phyloP scores from a whole-genome alignment of 495 filamentous ascomycete genomes.

The Barbatosphaeria neglecta region DNA sequence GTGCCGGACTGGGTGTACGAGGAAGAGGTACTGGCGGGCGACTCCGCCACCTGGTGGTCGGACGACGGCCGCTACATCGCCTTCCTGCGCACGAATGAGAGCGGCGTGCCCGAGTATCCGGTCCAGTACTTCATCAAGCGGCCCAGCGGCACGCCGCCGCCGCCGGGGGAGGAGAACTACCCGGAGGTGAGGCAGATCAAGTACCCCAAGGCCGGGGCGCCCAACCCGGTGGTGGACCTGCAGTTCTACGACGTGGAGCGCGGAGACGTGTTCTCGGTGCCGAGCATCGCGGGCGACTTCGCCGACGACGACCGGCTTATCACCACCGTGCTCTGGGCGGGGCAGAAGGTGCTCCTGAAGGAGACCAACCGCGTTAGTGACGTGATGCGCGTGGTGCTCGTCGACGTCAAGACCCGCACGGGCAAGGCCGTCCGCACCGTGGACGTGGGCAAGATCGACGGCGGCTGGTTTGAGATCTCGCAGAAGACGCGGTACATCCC shows the following conservation, averaged over 20 bases:
- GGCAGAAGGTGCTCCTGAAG: constrained; percentile 68
- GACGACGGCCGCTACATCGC: constrained; percentile 77
- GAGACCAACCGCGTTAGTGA: constrained; percentile 95
- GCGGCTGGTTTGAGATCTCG: constrained; percentile 94
- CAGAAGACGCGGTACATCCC: constrained; percentile 80
- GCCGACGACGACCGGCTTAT: constrained; percentile 74
- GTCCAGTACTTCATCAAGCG: constrained; percentile 86
- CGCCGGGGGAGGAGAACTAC: constrained; percentile 71
- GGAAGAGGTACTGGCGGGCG: constrained; percentile 77
- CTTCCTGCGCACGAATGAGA: constrained; percentile 88
- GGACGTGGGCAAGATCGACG: constrained; percentile 72
- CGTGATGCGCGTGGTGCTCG: constrained; percentile 68
- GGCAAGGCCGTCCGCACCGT: constrained; percentile 68
- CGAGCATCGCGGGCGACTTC: constrained; percentile 69
- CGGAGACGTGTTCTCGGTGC: constrained; percentile 66
- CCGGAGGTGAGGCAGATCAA: constrained; percentile 88
- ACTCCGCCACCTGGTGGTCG: constrained; percentile 90
- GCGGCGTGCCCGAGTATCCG: constrained; percentile 82
- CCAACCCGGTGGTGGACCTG: constrained; percentile 79
- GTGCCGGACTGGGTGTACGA: constrained; percentile 99
- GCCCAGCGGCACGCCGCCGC: constrained; percentile 65
- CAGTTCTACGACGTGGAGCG: constrained; percentile 82
- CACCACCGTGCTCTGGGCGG: constrained; percentile 88
- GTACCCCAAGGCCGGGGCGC: constrained; percentile 91
- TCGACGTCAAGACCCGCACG: constrained; percentile 65